A percentile compares a stretch with the other conserved stretches of the same genome.
Evolutionary conservation across 23 red algal genomes (phyloP).

Genomic region (Gracilaria caudata): DNA sequence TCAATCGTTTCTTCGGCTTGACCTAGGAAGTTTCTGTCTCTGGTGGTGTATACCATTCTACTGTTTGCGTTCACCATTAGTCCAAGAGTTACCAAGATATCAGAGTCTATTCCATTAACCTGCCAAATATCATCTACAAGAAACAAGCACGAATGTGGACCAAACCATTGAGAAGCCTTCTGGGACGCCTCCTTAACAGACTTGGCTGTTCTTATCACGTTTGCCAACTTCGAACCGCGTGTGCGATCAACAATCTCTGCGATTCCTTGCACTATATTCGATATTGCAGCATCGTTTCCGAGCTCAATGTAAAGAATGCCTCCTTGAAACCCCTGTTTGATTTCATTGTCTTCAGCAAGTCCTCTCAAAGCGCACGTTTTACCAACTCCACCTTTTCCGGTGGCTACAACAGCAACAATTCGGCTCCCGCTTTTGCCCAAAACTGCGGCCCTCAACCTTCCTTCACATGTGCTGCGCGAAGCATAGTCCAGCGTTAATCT

Average conservation of each 20-base stretch:
- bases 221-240: background rate
- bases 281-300: conserved; percentile 2
- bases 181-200: background rate
- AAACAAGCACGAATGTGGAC: conserved; percentile 15
- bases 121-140: conserved; percentile 13
- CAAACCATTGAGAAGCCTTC: conserved; percentile 1
- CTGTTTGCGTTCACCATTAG: background rate
- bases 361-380: conserved; percentile 9
- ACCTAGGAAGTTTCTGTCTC: no score
- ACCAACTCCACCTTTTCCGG: conserved; percentile 12
- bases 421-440: background rate
- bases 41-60: no score
- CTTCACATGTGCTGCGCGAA: conserved; percentile 1
- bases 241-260: background rate
- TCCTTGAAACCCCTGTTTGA: background rate
- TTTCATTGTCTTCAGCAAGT: background rate
- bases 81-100: background rate
- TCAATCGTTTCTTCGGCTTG: no score
- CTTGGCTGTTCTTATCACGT: background rate
- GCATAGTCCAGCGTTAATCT: conserved; percentile 12
- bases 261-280: background rate
- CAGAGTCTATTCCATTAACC: conserved; percentile 6
- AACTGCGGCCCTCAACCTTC: conserved; percentile 10
- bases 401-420: background rate
- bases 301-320: conserved; percentile 30